phyloP scores from a whole-genome alignment of 768 basidiomycete genomes.

The Holtermannia corniformis region DNA sequence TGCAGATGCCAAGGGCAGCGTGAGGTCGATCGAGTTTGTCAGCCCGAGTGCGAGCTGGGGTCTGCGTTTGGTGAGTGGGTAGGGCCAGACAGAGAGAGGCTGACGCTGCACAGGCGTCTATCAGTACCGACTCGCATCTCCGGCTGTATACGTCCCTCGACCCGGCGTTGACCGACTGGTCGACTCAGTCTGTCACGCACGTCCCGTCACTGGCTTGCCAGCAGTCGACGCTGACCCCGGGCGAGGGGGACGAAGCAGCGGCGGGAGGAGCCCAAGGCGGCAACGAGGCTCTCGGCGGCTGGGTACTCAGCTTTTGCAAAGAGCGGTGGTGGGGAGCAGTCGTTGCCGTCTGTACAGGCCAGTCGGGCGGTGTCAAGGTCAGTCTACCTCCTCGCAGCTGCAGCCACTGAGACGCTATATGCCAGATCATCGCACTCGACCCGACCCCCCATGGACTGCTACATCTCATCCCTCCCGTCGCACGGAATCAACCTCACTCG shows the following conservation, averaged over 20 bases:
- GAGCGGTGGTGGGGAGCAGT: conserved; percentile 93
- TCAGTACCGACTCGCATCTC: conserved; percentile 77
- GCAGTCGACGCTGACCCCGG: conserved; percentile 5
- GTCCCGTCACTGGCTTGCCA: conserved; percentile 27
- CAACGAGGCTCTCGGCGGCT: conserved; percentile 80
- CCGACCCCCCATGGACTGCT: conserved; percentile 58
- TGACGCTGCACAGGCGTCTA: conserved; percentile 55
- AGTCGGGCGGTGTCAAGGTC: conserved; percentile 67
- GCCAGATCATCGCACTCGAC: conserved; percentile 19
- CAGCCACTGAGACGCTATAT: background rate
- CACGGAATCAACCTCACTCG: conserved; percentile 50
- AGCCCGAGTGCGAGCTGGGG: conserved; percentile 65
- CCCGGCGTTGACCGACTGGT: conserved; percentile 39
- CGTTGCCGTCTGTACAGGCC: conserved; percentile 66
- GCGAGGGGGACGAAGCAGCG: conserved; percentile 5
- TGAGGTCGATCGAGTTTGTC: conserved; percentile 76
- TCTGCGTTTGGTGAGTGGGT: conserved; percentile 59
- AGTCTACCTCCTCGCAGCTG: conserved; percentile 10
- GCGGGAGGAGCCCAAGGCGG: conserved; percentile 17
- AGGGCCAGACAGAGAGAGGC: background rate
- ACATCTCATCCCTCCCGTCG: conserved; percentile 52
- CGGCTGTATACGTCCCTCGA: conserved; percentile 65
- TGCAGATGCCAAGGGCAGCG: conserved; percentile 74
- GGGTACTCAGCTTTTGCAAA: conserved; percentile 92
- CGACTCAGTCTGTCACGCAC: conserved; percentile 24